phyloP scores from a whole-genome alignment of 805 yeast genomes.

The Kazachstania bromeliacearum region DNA sequence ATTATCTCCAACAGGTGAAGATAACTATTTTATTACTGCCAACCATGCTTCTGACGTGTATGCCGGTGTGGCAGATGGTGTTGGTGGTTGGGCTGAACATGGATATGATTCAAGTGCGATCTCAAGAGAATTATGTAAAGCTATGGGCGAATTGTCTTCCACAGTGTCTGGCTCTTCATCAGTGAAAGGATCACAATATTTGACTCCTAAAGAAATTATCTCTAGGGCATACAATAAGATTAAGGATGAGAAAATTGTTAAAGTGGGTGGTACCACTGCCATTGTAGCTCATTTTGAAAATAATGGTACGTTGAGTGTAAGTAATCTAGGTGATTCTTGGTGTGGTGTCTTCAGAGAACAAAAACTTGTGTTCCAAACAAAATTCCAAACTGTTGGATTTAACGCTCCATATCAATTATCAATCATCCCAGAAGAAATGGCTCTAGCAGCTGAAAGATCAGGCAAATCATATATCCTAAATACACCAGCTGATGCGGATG shows the following conservation, averaged over 20 bases:
- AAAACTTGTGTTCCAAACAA: constrained; percentile 53
- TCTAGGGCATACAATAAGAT: constrained; percentile 47
- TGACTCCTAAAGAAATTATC: constrained; percentile 44
- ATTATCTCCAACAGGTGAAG: constrained; percentile 69
- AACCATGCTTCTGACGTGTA: constrained; percentile 31
- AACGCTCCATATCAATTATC: constrained; percentile 90
- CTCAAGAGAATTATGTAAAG: constrained; percentile 63
- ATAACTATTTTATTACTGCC: constrained; percentile 49
- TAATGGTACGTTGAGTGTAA: constrained; percentile 46
- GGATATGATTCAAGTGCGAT: constrained; percentile 87
- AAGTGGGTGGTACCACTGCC: constrained; percentile 92
- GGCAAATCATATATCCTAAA: constrained; percentile 63
- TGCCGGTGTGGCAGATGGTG: constrained; percentile 91
- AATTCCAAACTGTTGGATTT: constrained; percentile 75
- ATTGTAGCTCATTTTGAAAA: constrained; percentile 65
- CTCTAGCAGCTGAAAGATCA: constrained; percentile 42
- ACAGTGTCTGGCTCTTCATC: neutral
- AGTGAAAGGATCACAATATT: neutral
- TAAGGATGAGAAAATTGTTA: constrained; percentile 45
- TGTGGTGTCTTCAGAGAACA: constrained; percentile 71
- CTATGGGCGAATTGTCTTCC: constrained; percentile 33
- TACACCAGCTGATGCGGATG: constrained; percentile 59
- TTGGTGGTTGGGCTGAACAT: constrained; percentile 93
- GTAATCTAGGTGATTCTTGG: constrained; percentile 93
- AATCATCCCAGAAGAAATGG: constrained; percentile 59